Evolutionary conservation across 805 yeast species (phyloP), one percentile per base, ranked within the genome.

Genomic region (Peterozyma toletana): DNA sequence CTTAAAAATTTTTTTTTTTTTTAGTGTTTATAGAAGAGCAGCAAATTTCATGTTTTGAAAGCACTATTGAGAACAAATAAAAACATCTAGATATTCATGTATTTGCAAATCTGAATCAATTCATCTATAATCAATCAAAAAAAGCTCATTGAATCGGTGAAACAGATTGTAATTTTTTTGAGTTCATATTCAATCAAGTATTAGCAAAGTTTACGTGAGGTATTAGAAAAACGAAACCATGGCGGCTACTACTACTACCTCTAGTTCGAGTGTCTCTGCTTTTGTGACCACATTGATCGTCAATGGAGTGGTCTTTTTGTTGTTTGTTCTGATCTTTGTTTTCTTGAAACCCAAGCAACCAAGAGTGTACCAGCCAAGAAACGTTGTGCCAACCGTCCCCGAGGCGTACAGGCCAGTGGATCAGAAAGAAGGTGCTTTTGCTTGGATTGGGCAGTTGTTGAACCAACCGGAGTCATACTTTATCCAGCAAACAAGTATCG

Each of bases 401-500:
- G 51, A 57, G 11, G 71, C 68, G 43, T 62, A 73, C 42, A 57
- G 55, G 39, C 70, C 77, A 1, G 74, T 71, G 30, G 64, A 61
- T 35, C 56, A 68, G 35, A 73, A 77, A 4, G 47, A 54, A 3
- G 78, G 79, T 11, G 58, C 67, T 0, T 71, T 75, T 48, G 57
- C 63, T 5, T 86, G 93, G 93, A 51, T 80, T 6, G 55, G 70
- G 2, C 67, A 61, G 44, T 45, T 84, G 17, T 52, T 80, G 47
- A 49, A 64, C 3, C 75, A 74, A 56, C 83, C 88, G 1, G 82
- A 80, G 48, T 58, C 78, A 1, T 84, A 70, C 60, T 52, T 81
- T 36, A 68, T 86, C 53, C 90, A 84, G 62, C 81, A 82, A 49
- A 67, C 82, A 34, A 86, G 90, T 42, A 59, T 79, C 30, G 95